phyloP scores from a whole-genome alignment of 1,284 basidiomycete species.

The Wallemia ichthyophaga region DNA sequence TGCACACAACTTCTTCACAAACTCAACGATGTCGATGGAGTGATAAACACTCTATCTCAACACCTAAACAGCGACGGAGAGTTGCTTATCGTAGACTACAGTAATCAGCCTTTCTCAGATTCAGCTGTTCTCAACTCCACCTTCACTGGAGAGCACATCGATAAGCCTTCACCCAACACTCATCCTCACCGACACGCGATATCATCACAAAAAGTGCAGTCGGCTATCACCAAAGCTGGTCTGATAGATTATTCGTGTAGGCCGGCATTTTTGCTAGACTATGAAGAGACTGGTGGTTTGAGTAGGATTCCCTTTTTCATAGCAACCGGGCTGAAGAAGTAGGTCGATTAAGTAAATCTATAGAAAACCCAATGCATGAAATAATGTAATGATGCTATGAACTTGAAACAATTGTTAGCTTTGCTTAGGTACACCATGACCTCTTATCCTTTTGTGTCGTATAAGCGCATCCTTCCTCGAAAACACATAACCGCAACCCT shows the following conservation, averaged over 20 bases:
- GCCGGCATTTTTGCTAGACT: conserved; percentile 12
- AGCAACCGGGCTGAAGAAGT: conserved; percentile 20
- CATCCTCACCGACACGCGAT: conserved; percentile 28
- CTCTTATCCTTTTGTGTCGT: not conserved
- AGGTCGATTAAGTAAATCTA: too few species aligned
- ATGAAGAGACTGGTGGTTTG: too few species aligned
- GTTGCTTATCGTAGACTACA: conserved; percentile 28
- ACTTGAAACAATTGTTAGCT: not conserved
- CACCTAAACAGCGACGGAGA: conserved; percentile 27
- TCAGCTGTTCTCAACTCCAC: conserved; percentile 5
- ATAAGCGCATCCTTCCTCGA: conserved; percentile 1
- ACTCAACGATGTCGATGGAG: conserved; percentile 22
- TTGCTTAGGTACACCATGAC: conserved; percentile 1
- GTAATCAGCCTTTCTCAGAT: conserved; percentile 10
- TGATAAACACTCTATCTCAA: conserved; percentile 23
- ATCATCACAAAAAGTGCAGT: conserved; percentile 19
- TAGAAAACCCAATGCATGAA: too few species aligned
- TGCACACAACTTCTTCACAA: conserved; percentile 39
- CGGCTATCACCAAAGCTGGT: conserved; percentile 22
- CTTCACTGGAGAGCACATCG: conserved; percentile 6
- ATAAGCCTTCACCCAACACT: conserved; percentile 16
- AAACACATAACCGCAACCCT: not conserved
- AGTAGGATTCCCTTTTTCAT: conserved; percentile 21
- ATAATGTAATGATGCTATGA: too few species aligned
- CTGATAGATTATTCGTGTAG: conserved; percentile 19